These are phyloP conservation scores for Leishmania gerbilli DNA, from an alignment of 208 protist genomes.

Conservation along the genomic window DNA sequence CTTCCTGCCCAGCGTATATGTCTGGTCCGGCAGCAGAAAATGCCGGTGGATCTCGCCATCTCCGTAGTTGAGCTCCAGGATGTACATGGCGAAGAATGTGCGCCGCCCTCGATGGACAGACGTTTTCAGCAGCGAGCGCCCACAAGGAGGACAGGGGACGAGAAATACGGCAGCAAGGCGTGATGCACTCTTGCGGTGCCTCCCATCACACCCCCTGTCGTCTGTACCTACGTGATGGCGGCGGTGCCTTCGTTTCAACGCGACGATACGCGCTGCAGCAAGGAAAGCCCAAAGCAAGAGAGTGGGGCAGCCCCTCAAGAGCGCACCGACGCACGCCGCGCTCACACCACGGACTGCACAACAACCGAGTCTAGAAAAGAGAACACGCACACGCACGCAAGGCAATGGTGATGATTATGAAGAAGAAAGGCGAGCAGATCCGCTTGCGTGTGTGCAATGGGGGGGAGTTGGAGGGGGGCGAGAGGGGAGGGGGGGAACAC, in stretches of 20 bases:
- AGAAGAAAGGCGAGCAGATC: too few relatives aligned
- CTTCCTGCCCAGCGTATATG: slow-evolving; percentile 75
- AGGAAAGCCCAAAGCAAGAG: background rate
- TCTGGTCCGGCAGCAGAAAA: slow-evolving; percentile 57
- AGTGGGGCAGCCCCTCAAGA: background rate
- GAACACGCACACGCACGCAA: background rate
- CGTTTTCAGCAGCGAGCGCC: background rate
- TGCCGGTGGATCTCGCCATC: slow-evolving; percentile 65
- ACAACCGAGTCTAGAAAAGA: background rate
- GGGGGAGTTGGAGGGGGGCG: too few relatives aligned
- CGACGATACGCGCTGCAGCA: background rate
- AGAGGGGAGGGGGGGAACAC: too few relatives aligned
- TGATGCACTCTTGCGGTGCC: background rate
- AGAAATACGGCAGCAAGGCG: slow-evolving; percentile 1
- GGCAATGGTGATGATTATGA: too few relatives aligned
- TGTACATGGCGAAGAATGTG: slow-evolving; percentile 39
- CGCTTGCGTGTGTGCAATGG: background rate
- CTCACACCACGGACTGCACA: background rate
- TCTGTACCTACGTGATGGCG: background rate
- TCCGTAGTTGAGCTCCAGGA: slow-evolving; percentile 69
- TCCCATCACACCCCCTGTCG: background rate
- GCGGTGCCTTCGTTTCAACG: too few relatives aligned
- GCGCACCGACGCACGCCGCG: background rate
- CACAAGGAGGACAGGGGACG: background rate
- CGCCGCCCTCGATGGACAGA: background rate